Base-by-base conservation (phyloP, 306 rosid species). In the Sicyos edulis region DNA sequence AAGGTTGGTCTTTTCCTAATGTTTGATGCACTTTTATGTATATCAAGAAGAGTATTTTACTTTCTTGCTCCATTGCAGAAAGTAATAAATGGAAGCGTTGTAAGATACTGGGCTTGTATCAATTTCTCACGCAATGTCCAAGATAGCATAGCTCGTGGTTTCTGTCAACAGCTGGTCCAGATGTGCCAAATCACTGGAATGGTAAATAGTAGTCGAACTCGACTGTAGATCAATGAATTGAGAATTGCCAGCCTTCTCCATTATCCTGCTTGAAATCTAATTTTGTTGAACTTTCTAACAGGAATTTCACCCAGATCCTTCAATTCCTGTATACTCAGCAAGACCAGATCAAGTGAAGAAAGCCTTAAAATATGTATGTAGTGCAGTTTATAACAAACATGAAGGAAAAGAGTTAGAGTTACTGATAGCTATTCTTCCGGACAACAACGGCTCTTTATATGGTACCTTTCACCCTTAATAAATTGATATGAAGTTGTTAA, bases 341-440 rank as follows among this genome's bases (percentile, higher is more conserved):
- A 95, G 92, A 20, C 92, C 92, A 59, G 98, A 92, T 74, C 96
- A 90, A 56, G 98, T 90, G 14, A 96, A 90, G 19, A 92, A 81
- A 82, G 86, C 89, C 54, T 63, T 92, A 11, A 90, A 90, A 75
- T 75, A 83, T 14, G 83, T 89, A 1, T 84, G 80, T 14, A 88
- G 82, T 71, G 96, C 87, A 73, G 93, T 95, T 70, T 1, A 85
- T 83, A 78, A 77, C 65, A 16, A 90, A 72, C 75, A 79, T 6
- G 82, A 57, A 14, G 87, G 82, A 5, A 86, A 80, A 78, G 98
- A 90, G 42, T 83, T 92, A 57, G 98, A 92, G 71, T 76, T 92
- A 11, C 96, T 92, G 65, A 84, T 92, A 66, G 92, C 91, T 45
- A 88, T 92, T 77, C 78, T 92, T 70, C 98, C 98, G 0, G 98